phyloP scores from a whole-genome alignment of 805 yeast species.

The Nakazawaea siamensis region DNA sequence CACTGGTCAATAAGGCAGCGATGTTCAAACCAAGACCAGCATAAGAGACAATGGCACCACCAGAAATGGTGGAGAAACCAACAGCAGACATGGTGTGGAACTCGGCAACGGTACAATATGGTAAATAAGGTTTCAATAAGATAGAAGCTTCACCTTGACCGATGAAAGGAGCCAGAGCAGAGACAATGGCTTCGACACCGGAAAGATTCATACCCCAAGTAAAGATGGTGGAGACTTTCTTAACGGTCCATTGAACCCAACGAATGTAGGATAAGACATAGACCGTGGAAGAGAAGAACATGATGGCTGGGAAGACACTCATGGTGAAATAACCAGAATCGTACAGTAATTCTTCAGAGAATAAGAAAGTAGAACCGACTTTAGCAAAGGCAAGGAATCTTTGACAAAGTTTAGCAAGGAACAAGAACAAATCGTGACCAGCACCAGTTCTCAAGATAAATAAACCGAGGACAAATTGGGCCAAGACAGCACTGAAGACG shows the following conservation, averaged over 20 bases:
- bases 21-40: conserved; percentile 56
- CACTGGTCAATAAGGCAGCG: conserved; percentile 55
- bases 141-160: conserved; percentile 63
- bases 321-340: conserved; percentile 40
- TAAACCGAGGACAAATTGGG: conserved; percentile 51
- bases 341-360: conserved; percentile 30
- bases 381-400: conserved; percentile 49
- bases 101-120: conserved; percentile 52
- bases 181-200: conserved; percentile 60
- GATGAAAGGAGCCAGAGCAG: conserved; percentile 60
- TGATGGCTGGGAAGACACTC: conserved; percentile 52
- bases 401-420: conserved; percentile 49
- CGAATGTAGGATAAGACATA: conserved; percentile 56
- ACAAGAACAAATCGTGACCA: conserved; percentile 56
- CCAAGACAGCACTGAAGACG: conserved; percentile 50
- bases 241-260: conserved; percentile 49
- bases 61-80: conserved; percentile 59
- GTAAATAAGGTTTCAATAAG: conserved; percentile 50
- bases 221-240: conserved; percentile 48
- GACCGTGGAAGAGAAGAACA: conserved; percentile 55
- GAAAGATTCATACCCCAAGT: conserved; percentile 51
- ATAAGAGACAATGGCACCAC: conserved; percentile 55
- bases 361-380: conserved; percentile 54
- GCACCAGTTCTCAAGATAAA: conserved; percentile 52
- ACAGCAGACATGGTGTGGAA: conserved; percentile 55